These are phyloP conservation scores for Ogataea henricii DNA, from an alignment of 805 yeast species.

Conservation along the genomic window DNA sequence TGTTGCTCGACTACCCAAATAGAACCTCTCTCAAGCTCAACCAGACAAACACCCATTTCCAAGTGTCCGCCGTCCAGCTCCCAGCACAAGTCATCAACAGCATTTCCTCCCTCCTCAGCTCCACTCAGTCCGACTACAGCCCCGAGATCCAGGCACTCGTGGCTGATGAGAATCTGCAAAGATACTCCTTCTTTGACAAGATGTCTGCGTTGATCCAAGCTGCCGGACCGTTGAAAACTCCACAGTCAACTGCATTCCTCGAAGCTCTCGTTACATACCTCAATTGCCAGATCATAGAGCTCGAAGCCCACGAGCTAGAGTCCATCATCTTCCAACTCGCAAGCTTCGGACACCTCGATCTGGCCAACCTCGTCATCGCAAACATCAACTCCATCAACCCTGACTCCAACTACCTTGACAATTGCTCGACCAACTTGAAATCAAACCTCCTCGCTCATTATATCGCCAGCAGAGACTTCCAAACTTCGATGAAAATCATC, in stretches of 20 bases:
- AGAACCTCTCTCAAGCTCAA: not conserved
- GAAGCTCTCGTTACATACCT: constrained; percentile 5
- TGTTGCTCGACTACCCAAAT: constrained; percentile 15
- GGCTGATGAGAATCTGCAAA: not conserved
- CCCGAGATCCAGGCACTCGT: constrained; percentile 6
- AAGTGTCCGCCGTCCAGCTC: constrained; percentile 4
- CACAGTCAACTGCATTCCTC: constrained; percentile 6
- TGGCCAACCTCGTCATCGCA: constrained; percentile 9
- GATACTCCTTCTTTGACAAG: constrained; percentile 14
- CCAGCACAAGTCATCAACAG: constrained; percentile 6
- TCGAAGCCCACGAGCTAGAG: constrained; percentile 12
- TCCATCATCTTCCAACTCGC: constrained; percentile 10
- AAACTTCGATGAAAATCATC: constrained; percentile 19
- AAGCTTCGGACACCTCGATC: constrained; percentile 7
- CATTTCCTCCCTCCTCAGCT: not conserved
- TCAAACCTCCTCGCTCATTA: constrained; percentile 16
- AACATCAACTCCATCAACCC: constrained; percentile 7
- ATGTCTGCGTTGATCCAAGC: constrained; percentile 11
- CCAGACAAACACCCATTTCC: not conserved
- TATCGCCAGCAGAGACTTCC: constrained; percentile 21
- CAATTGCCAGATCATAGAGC: constrained; percentile 4
- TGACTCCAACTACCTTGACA: constrained; percentile 2
- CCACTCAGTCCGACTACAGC: not conserved
- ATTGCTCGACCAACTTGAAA: constrained; percentile 14
- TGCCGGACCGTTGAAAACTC: not conserved